phyloP scores from a whole-genome alignment of 2,329 filamentous ascomycete genomes.

The Biscogniauxia sp. region DNA sequence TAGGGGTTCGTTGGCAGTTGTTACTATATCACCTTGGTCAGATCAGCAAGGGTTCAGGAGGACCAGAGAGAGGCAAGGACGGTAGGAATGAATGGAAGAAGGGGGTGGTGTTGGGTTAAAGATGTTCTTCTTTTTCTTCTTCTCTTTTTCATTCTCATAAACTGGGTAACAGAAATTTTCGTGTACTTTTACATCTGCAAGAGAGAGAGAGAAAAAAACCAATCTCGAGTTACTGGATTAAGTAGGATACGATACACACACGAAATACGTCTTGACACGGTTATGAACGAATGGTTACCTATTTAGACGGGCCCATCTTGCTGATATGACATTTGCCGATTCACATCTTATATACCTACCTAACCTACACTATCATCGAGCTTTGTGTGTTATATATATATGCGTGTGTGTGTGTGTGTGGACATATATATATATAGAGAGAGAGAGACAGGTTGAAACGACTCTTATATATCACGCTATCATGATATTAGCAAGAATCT shows the following conservation, averaged over 20 bases:
- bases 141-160: slow-evolving; percentile 8
- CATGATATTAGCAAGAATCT: too few relatives aligned
- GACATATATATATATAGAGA: too few relatives aligned
- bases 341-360: too few relatives aligned
- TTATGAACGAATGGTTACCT: too few relatives aligned
- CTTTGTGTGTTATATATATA: too few relatives aligned
- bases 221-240: neutral
- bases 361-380: too few relatives aligned
- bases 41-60: slow-evolving; percentile 2
- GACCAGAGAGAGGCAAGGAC: neutral
- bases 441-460: too few relatives aligned
- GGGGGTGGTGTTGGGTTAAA: too few relatives aligned
- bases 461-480: too few relatives aligned
- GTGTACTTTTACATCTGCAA: slow-evolving; percentile 14
- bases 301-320: too few relatives aligned
- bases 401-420: too few relatives aligned
- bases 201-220: slow-evolving; percentile 1
- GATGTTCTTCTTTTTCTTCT: neutral
- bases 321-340: too few relatives aligned
- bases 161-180: slow-evolving; percentile 6
- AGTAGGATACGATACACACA: neutral
- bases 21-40: slow-evolving; percentile 2
- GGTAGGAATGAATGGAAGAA: neutral
- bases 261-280: neutral
- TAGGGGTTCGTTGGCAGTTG: neutral